These are phyloP conservation scores for Ustilago vetiveriae DNA, from an alignment of 1,284 basidiomycete species.

Conservation along the genomic window DNA sequence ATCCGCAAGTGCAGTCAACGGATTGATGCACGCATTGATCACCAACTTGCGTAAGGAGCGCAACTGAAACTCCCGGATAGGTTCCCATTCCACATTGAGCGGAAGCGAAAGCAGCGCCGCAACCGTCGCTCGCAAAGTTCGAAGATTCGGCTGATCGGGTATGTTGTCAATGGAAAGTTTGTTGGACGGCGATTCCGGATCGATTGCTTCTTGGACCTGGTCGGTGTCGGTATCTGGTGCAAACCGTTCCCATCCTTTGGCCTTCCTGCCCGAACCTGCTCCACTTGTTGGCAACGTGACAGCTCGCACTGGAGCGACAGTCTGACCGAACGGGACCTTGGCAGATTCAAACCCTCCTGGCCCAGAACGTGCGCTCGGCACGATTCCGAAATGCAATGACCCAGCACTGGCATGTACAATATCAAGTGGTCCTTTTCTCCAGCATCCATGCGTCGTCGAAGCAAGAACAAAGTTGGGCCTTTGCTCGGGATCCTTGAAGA, in stretches of 20 bases:
- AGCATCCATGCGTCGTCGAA: slow-evolving; percentile 81
- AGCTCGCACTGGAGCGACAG: slow-evolving; percentile 9
- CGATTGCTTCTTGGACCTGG: slow-evolving; percentile 3
- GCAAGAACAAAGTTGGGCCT: slow-evolving; percentile 88
- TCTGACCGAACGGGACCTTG: slow-evolving; percentile 25
- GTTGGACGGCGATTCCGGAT: slow-evolving; percentile 22
- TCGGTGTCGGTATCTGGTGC: slow-evolving; percentile 16
- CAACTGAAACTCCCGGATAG: slow-evolving; percentile 77
- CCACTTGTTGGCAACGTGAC: slow-evolving; percentile 2
- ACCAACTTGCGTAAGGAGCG: slow-evolving; percentile 83
- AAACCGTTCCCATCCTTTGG: slow-evolving; percentile 38
- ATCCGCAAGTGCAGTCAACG: slow-evolving; percentile 82
- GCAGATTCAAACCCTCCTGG: slow-evolving; percentile 20
- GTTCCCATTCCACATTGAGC: slow-evolving; percentile 72
- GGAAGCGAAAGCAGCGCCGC: slow-evolving; percentile 57
- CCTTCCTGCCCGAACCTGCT: not conserved
- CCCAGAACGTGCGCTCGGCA: slow-evolving; percentile 72
- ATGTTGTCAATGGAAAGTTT: slow-evolving; percentile 49
- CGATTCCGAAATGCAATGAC: slow-evolving; percentile 79
- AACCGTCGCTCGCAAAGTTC: slow-evolving; percentile 51
- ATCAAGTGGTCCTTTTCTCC: slow-evolving; percentile 70
- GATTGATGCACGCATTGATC: slow-evolving; percentile 85
- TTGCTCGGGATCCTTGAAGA: slow-evolving; percentile 78
- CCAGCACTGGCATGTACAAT: slow-evolving; percentile 81
- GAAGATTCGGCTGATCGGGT: slow-evolving; percentile 40